Percentiles rank a stretch among this genome's conserved stretches.
phyloP scores from a whole-genome alignment of 176 grass and related monocot genomes.

The Oryza glumipatula region DNA sequence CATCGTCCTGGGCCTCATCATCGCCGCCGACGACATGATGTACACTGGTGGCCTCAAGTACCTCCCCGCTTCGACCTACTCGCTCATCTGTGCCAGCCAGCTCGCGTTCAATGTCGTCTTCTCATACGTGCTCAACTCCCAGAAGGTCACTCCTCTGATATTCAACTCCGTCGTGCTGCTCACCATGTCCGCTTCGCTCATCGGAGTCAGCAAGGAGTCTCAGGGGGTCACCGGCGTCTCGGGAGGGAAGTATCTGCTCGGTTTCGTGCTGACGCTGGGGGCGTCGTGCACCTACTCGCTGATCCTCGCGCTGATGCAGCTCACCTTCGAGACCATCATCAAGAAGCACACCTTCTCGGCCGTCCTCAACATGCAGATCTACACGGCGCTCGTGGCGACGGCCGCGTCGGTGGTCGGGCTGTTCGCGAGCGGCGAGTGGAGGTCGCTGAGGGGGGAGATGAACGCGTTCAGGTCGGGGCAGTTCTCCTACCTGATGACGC shows the following conservation, averaged over 20 bases:
- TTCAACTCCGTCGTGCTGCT: constrained; percentile 75
- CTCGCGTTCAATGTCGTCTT: constrained; percentile 75
- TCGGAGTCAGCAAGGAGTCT: constrained; percentile 54
- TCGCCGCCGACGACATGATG: constrained; percentile 77
- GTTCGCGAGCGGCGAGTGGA: constrained; percentile 79
- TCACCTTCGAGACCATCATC: constrained; percentile 74
- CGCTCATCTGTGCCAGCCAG: constrained; percentile 79
- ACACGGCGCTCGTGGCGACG: constrained; percentile 54
- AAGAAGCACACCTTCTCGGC: constrained; percentile 56
- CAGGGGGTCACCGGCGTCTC: constrained; percentile 17
- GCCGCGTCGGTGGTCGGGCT: constrained; percentile 50
- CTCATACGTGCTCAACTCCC: constrained; percentile 71
- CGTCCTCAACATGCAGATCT: constrained; percentile 75
- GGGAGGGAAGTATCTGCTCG: constrained; percentile 43
- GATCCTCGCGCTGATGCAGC: constrained; percentile 81
- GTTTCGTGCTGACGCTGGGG: constrained; percentile 72
- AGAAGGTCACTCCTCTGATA: constrained; percentile 69
- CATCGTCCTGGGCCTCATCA: constrained; percentile 60
- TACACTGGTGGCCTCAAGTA: constrained; percentile 68
- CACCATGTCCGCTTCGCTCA: constrained; percentile 63
- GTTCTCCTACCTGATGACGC: constrained; percentile 81
- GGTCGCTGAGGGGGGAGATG: constrained; percentile 63
- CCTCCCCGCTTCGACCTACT: constrained; percentile 72
- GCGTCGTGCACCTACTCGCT: constrained; percentile 75
- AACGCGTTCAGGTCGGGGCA: constrained; percentile 57